Evolutionary conservation across 371 early-diverging fungal species (phyloP).

Genomic region (Basidiobolus meristosporus): DNA sequence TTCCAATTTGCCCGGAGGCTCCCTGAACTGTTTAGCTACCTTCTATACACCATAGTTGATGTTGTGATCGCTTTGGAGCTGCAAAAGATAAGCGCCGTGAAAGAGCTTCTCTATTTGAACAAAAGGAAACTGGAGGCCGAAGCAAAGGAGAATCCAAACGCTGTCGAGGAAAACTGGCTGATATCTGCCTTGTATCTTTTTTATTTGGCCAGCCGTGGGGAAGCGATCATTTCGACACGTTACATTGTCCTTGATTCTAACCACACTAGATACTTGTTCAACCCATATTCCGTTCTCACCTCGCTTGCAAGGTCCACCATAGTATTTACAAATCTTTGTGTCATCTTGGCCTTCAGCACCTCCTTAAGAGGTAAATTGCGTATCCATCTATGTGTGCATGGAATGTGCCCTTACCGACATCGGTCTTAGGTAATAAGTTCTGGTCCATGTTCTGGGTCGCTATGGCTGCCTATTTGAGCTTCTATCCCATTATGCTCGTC

Average conservation of each 20-base stretch:
- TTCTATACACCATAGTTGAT: constrained; percentile 42
- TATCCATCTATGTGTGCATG: not conserved
- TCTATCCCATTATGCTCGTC: constrained; percentile 68
- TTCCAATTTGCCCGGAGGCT: constrained; percentile 32
- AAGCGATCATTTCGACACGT: not conserved
- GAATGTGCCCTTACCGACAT: not conserved
- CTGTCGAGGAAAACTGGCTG: not conserved
- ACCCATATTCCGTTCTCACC: constrained; percentile 58
- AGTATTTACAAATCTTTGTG: constrained; percentile 48
- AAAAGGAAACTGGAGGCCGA: no score
- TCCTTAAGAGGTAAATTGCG: constrained; percentile 26
- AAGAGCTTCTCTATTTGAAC: constrained; percentile 9
- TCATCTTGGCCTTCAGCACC: constrained; percentile 39
- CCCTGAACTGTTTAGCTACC: constrained; percentile 20
- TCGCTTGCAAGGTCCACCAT: constrained; percentile 56
- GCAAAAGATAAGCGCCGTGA: constrained; percentile 19
- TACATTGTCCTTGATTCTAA: not conserved
- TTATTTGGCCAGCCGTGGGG: no score
- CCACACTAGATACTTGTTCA: constrained; percentile 40
- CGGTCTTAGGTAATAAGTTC: constrained; percentile 14
- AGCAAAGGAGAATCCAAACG: not conserved
- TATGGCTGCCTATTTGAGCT: constrained; percentile 50
- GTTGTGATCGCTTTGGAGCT: constrained; percentile 32
- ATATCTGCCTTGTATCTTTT: not conserved
- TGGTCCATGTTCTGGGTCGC: constrained; percentile 46